Evolutionary conservation across 495 filamentous ascomycete genomes (phyloP).

Genomic region (Neurospora sp.): DNA sequence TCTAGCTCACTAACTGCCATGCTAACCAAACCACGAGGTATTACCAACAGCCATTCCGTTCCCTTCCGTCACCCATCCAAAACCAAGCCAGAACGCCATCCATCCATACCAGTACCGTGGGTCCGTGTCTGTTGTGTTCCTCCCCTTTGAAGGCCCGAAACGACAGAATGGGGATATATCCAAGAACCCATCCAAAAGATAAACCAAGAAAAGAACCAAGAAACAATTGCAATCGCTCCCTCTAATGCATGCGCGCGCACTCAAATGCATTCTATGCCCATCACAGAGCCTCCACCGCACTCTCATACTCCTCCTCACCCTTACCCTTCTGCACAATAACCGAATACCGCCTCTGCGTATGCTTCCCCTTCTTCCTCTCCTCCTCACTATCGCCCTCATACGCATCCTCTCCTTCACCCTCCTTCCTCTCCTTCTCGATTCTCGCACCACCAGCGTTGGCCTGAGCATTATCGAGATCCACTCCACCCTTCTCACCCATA

Average conservation of each 20-base stretch:
- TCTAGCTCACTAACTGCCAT: not conserved
- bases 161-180: not conserved
- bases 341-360: constrained; percentile 13
- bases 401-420: constrained; percentile 21
- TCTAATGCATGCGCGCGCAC: not conserved
- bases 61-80: not conserved
- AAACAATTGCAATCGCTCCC: not conserved
- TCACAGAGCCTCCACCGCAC: constrained; percentile 9
- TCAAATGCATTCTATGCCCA: not conserved
- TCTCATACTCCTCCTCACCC: constrained; percentile 29
- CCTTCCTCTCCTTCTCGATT: constrained; percentile 12
- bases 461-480: constrained; percentile 40
- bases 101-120: not conserved
- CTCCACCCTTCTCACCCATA: constrained; percentile 41
- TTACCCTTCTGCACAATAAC: constrained; percentile 27
- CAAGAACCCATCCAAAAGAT: not conserved
- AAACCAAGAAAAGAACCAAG: not conserved
- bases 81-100: not conserved
- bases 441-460: constrained; percentile 38
- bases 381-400: constrained; percentile 27
- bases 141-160: not conserved
- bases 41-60: not conserved
- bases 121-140: not conserved
- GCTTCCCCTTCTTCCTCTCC: constrained; percentile 15
- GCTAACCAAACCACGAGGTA: not conserved